Percentiles rank a stretch among this genome's conserved stretches.
These are phyloP conservation scores for Ruellia speciosa DNA, from an alignment of 305 asterid genomes.

Conservation along the genomic window DNA sequence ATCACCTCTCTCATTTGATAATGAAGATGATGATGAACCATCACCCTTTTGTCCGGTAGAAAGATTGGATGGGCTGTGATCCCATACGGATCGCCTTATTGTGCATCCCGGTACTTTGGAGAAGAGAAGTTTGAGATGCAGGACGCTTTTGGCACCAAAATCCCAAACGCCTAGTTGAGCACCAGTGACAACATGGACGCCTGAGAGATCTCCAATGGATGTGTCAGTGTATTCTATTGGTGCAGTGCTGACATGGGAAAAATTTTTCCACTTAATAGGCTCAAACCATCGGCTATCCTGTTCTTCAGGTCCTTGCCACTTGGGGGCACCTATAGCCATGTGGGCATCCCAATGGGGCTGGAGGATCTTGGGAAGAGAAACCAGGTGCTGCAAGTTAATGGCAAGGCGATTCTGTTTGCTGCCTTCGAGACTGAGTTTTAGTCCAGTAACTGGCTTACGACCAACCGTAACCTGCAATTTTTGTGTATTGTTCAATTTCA, in stretches of 20 bases:
- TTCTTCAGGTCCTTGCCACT: constrained; percentile 98
- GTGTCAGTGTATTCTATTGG: constrained; percentile 88
- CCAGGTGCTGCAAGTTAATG: constrained; percentile 76
- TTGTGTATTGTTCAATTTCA: no score
- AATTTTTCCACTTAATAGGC: constrained; percentile 93
- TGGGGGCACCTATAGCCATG: constrained; percentile 93
- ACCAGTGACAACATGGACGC: constrained; percentile 87
- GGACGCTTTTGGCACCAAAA: constrained; percentile 81
- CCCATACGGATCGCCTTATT: constrained; percentile 95
- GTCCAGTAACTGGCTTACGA: constrained; percentile 94
- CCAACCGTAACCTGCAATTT: constrained; percentile 76
- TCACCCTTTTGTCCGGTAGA: constrained; percentile 40
- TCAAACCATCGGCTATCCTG: constrained; percentile 99
- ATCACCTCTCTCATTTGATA: constrained; percentile 54
- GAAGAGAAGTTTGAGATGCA: constrained; percentile 87
- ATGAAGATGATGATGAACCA: constrained; percentile 57
- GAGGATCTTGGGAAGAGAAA: constrained; percentile 90
- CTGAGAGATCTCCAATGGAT: constrained; percentile 91
- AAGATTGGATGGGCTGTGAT: constrained; percentile 73
- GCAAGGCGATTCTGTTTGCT: constrained; percentile 80
- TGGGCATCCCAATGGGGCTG: constrained; percentile 98
- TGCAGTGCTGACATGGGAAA: constrained; percentile 93
- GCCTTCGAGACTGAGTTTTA: constrained; percentile 86
- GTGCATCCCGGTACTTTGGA: constrained; percentile 97
- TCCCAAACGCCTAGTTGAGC: constrained; percentile 98